These are phyloP conservation scores for Phytophthora pluvialis DNA, from an alignment of 352 stramenopile species.

Conservation along the genomic window DNA sequence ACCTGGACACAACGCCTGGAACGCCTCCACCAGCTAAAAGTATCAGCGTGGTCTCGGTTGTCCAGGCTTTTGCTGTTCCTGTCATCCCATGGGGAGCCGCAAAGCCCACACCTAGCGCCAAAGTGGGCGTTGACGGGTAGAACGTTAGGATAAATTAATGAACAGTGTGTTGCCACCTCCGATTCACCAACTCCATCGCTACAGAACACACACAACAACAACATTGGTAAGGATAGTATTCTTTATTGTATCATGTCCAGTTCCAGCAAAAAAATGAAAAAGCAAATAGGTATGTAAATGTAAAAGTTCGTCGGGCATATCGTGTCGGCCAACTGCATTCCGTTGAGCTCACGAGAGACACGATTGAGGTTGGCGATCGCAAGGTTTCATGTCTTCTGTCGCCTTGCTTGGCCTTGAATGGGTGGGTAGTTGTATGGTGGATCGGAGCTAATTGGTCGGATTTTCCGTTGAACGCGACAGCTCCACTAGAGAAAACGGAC, in stretches of 20 bases:
- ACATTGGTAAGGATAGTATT: conserved; percentile 34
- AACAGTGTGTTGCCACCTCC: not conserved
- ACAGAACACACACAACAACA: conserved; percentile 11
- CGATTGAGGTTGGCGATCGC: conserved; percentile 21
- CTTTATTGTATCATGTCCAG: conserved; percentile 46
- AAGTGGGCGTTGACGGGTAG: conserved; percentile 41
- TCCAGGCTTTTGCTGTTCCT: conserved; percentile 23
- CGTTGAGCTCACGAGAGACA: conserved; percentile 32
- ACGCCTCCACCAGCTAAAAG: not conserved
- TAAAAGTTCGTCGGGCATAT: conserved; percentile 31
- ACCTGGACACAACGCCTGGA: conserved; percentile 33
- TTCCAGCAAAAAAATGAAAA: conserved; percentile 27
- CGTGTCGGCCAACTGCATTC: conserved; percentile 34
- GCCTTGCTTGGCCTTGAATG: conserved; percentile 26
- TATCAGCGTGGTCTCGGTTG: conserved; percentile 10
- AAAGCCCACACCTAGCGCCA: conserved; percentile 21
- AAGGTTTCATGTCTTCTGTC: conserved; percentile 35
- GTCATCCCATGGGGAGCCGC: conserved; percentile 23
- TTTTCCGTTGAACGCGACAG: conserved; percentile 39
- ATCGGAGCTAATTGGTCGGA: conserved; percentile 35
- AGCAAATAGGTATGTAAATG: conserved; percentile 35
- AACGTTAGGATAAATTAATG: conserved; percentile 19
- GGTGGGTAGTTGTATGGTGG: conserved; percentile 13
- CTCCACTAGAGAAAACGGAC: conserved; percentile 35
- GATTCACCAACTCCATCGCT: conserved; percentile 1